Evolutionary conservation across 2,329 filamentous ascomycete species (phyloP), one percentile per base, ranked within the genome.

Genomic region (Leptographium procerum): DNA sequence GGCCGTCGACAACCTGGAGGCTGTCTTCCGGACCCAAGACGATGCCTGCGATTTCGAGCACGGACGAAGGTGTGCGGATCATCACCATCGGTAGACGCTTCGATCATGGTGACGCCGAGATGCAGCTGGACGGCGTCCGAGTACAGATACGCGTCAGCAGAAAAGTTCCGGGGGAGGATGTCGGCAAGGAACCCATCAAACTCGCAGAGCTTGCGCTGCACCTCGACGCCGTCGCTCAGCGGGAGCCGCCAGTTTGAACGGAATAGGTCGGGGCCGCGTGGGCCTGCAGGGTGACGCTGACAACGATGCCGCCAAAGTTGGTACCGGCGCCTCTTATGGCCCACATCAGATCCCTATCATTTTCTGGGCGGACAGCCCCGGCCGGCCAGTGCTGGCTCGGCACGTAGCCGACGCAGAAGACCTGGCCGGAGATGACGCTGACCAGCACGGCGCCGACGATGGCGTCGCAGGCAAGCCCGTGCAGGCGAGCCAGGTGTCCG

Each of bases 401-500:
- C 48, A 85, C 78, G 60, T 61, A 14, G 28, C 83, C 83, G 34
- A 84, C 64, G 64, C 64, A 77, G 28, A 83, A 33, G n/a, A 81
- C 55, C 47, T 76, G 59, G 33, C 75, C 71, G 40, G 75, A 75
- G 53, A 19, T 16, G 7, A 81, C 74, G 62, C 76, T 77, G 66
- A 85, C 75, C 29, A 86, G 14, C 2, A 85, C 74, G 24, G 78
- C 82, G 61, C 83, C 82, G n/a, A 85, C 66, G 52, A 86, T 78
- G 51, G 75, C 66, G 62, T 86, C 83, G 62, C 80, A 85, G 3
- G 81, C 61, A 14, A 87, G 79, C 1, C 83, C 82, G 61, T 82
- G 68, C 10, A 73, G 57, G 59, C 82, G 73, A 40, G 77, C 65
- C n/a, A 84, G 69, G 62, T 85, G 81, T 2, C 83, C 82, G 54